Base-by-base conservation (phyloP, 2,329 filamentous ascomycete species). In the Ascochyta lentis region DNA sequence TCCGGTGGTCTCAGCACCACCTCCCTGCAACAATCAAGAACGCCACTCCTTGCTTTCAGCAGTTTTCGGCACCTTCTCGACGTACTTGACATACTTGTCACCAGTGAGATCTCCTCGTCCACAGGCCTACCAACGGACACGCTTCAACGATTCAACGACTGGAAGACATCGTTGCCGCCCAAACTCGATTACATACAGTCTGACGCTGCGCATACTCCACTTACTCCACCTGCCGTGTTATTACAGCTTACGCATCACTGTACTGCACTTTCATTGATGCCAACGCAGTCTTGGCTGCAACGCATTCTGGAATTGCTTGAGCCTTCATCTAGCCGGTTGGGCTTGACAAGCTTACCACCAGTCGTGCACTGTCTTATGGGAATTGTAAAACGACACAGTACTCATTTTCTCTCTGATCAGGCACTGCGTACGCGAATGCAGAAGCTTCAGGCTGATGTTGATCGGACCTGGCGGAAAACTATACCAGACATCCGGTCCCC, bases 31-130 rank as follows among this genome's bases (percentile, higher is more conserved):
- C 58, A 59, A 29, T 61, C 64, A 39, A 63, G 67, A 40, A 61
- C 61, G 22, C 74, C 74, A 6, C 61, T 80, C 12, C 76, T 81
- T 40, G 75, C 78, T 5, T 67, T 83, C 22, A 85, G 83, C 64
- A 82, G 79, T 6, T 84, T 84, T 65, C 85, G 85, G 56, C 74
- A 76, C 26, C 71, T 85, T 16, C 68, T 82, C 0, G 63, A 68
- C 23, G 41, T 75, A 16, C 49, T 70, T 16, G 63, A 67, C 33
- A 57, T 75, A 31, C 54, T 73, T 3, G 58, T 61, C 16, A 49
- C 56, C 22, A 54, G 54, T 27, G 56, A 60, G 29, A 38, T 49
- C 13, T 23, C 60, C 27, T 41, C 62, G 24, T 37, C 55, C 61
- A 39, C 57, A 54, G 63, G 35, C 16, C 61, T 63, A n/a, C 66